Percentiles rank a stretch among this genome's conserved stretches.
Evolutionary conservation across 1,284 basidiomycete species (phyloP).

Genomic region (Bjerkandera adusta): DNA sequence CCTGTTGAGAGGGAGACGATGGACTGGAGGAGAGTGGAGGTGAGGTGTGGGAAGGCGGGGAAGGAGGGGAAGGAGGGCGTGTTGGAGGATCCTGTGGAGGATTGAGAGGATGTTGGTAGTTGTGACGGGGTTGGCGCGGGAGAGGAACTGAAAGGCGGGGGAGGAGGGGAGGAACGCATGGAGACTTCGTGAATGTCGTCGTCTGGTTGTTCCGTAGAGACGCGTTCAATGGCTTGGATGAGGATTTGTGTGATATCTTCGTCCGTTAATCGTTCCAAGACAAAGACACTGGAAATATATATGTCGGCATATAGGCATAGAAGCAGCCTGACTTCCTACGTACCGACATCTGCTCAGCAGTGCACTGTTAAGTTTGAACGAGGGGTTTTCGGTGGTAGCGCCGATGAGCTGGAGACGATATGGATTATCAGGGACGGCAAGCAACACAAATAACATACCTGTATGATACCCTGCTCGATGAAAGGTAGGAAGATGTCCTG

Average conservation of each 20-base stretch:
- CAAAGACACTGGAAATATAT: slow-evolving; percentile 55
- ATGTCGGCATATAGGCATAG: background rate
- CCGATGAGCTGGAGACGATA: slow-evolving; percentile 60
- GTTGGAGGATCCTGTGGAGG: too few species aligned
- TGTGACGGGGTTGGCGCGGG: background rate
- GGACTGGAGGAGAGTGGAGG: slow-evolving; percentile 44
- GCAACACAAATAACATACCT: slow-evolving; percentile 37
- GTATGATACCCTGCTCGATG: slow-evolving; percentile 77
- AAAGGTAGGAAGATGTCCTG: slow-evolving; percentile 81
- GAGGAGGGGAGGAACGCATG: slow-evolving; percentile 18
- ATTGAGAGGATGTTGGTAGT: slow-evolving; percentile 16
- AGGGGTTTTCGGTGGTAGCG: slow-evolving; percentile 92
- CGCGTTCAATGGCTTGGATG: slow-evolving; percentile 44
- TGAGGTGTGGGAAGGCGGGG: slow-evolving; percentile 43
- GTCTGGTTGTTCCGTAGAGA: slow-evolving; percentile 25
- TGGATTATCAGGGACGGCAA: slow-evolving; percentile 15
- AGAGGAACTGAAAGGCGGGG: slow-evolving; percentile 12
- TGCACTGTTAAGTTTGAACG: slow-evolving; percentile 80
- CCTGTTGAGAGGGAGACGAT: slow-evolving; percentile 61
- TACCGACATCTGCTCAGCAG: slow-evolving; percentile 81
- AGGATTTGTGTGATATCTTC: slow-evolving; percentile 55
- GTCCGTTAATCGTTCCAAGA: slow-evolving; percentile 59
- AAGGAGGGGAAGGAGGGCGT: slow-evolving; percentile 21
- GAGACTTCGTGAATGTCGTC: slow-evolving; percentile 18
- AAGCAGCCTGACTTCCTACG: slow-evolving; percentile 24